Base-by-base conservation (phyloP, 768 basidiomycete species). In the Russula abietina region DNA sequence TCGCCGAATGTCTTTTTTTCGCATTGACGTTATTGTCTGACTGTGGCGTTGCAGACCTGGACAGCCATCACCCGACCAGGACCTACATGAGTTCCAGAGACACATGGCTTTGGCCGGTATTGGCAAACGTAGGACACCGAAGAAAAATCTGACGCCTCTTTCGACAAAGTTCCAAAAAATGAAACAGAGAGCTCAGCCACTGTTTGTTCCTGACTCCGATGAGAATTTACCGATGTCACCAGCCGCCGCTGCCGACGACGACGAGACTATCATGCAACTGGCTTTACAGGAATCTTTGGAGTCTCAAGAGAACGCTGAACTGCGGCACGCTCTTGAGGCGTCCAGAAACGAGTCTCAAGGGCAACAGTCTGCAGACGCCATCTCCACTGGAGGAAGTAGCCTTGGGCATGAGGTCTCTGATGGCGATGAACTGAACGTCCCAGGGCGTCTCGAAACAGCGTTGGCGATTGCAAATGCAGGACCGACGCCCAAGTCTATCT, bases 251-350 rank as follows among this genome's bases (percentile, higher is more conserved):
- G 74, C 76, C 17, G 81, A 77, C 12, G 78, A 82, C 14, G 80
- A 83, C 17, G 88, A 89, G 68, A 75, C 79, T 36, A 78, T 79
- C 51, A 72, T 91, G 41, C 80, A 82, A 8, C 68, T 78, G n/a
- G 88, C 85, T 2, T 77, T 89, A 17, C 81, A 85, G 65, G 79
- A 81, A 57, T 89, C 88, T 16, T 71, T 87, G 14, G 81, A 83
- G 38, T 56, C 70, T 2, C 70, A 72, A 56, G 76, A 77, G 59
- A 71, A 67, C 10, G 64, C 67, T 0, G 66, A 69, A 7, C 48
- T 75, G 2, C 69, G 66, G 28, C 64, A 65, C 32, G 74, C 75
- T 28, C 58, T 75, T 3, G 71, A 72, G 41, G 70, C 69, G 0
- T 76, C 77, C 10, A 65, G 65, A 32, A 59, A 60, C 2, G 57